Evolutionary conservation across 2,329 filamentous ascomycete species (phyloP).

Genomic region (Beauveria bassiana): DNA sequence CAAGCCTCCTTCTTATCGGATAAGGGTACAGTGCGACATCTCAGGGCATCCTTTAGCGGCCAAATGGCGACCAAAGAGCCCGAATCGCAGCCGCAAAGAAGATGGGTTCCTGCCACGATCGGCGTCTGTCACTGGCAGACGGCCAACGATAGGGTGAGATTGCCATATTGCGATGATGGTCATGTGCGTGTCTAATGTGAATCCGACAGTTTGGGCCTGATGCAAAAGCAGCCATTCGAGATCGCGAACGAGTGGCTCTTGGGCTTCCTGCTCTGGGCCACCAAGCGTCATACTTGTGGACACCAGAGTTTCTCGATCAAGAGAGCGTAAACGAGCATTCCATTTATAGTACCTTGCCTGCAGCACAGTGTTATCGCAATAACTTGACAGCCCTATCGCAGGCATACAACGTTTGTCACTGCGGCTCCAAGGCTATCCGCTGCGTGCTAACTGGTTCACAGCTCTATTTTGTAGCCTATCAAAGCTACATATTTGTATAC

Average conservation of each 20-base stretch:
- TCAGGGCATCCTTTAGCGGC: neutral
- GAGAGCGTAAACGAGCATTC: neutral
- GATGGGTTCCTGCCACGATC: conserved; percentile 17
- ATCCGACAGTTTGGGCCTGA: conserved; percentile 28
- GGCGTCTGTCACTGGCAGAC: conserved; percentile 31
- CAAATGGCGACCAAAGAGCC: conserved; percentile 4
- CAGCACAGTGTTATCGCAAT: conserved; percentile 35
- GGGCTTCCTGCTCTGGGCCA: conserved; percentile 17
- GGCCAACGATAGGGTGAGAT: conserved; percentile 28
- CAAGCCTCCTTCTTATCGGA: neutral
- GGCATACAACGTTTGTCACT: conserved; percentile 40
- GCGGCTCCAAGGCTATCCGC: conserved; percentile 1
- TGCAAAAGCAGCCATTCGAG: conserved; percentile 25
- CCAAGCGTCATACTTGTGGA: conserved; percentile 25
- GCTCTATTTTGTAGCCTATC: conserved; percentile 56
- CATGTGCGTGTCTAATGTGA: neutral
- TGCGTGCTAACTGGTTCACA: conserved; percentile 18
- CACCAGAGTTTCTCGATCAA: conserved; percentile 14
- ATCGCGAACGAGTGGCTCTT: conserved; percentile 25
- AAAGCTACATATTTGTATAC: conserved; percentile 50
- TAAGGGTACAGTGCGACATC: neutral
- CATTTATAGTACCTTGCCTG: neutral
- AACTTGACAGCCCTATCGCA: conserved; percentile 54
- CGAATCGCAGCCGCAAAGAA: neutral
- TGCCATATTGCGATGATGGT: neutral